Evolutionary conservation across 2,329 filamentous ascomycete species (phyloP), one percentile per base, ranked within the genome.

Genomic region (Aureobasidium pullulans): DNA sequence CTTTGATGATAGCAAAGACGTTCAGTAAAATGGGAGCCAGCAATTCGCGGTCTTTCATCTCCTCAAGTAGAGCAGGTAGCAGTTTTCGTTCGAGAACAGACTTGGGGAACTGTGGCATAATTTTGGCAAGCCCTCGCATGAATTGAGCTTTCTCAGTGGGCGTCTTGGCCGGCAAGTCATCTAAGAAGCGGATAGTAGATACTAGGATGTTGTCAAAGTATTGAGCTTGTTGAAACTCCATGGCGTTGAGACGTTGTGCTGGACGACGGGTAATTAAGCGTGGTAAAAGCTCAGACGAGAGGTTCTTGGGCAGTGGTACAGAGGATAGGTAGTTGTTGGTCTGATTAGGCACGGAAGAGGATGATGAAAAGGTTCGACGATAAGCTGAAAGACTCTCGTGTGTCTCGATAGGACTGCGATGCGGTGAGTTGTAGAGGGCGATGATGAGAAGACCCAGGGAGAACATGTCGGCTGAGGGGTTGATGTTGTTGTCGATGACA

Each of bases 141-240:
- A 99, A 99, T 60, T 91, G 87, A 6, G 87, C 82, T 71, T 99
- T 99, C 69, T 99, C 94, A 63, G 84, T 89, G 0, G 89, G 82
- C 1, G 91, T 96, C 76, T 99, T 99, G 36, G 90, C 89, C 0
- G 94, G 93, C 61, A 99, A 84, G 0, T 86, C 83, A 67, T 99
- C 94, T 29, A 99, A 78, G 69, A 99, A 99, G 11, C 94, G 89
- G 63, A 99, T 96, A 0, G 94, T 96, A 0, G 92, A 96, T 23
- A 99, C 90, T 4, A 99, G 79, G 47, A 97, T 89, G 68, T 97
- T 99, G 74, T 99, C 91, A 70, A 99, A 99, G 71, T 95, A 99
- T 65, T 90, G 86, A 68, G 91, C 95, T 72, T 96, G 85, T 70
- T 99, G 94, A 66, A 99, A 97, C 67, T 96, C 93, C 57, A 84